Base-by-base conservation (phyloP, 345 rosid species). In the Pistacia atlantica region DNA sequence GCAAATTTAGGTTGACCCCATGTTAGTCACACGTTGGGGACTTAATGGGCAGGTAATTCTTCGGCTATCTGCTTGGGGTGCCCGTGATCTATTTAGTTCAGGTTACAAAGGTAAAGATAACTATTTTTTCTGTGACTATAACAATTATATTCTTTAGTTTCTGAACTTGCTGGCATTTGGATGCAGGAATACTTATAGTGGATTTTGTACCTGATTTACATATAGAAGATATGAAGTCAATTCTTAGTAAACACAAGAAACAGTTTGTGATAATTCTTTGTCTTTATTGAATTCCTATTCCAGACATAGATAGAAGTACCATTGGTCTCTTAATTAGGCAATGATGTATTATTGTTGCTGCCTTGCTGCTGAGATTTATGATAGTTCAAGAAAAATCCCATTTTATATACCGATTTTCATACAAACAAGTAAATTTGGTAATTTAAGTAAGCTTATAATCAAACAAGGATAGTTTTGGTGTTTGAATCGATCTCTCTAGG, bases 31-130 rank as follows among this genome's bases (percentile, higher is more conserved):
- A 22, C 25, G 0, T 22, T 22, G 98, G 98, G 98, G 98, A 77
- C 95, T 95, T 52, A 95, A 98, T 79, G 98, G 97, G 63, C 98
- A 98, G 0, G 93, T 86, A 69, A 84, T 95, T 86, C 97, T 95
- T 54, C 82, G 95, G 62, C 87, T 95, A 74, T 95, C 98, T 72
- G 97, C 98, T 73, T 95, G 98, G 98, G 98, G 95, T 37, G 98
- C 98, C 22, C 93, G 98, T 4, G 71, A 88, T 73, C 87, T 95
- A 71, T 93, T 86, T 74, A 73, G 52, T 82, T 77, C 90, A 64
- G 81, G 70, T 71, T 95, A 95, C 78, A 88, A 89, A 25, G 25
- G 25, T 25, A 25, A 25, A 25, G 25, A 25, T 25, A 25, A 25
- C 25, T 25, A 0, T 25, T 25, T 25, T 25, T 25, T 25, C 1